phyloP scores from a whole-genome alignment of 176 grass and related monocot genomes.

The Echinochloa phyllopogon region DNA sequence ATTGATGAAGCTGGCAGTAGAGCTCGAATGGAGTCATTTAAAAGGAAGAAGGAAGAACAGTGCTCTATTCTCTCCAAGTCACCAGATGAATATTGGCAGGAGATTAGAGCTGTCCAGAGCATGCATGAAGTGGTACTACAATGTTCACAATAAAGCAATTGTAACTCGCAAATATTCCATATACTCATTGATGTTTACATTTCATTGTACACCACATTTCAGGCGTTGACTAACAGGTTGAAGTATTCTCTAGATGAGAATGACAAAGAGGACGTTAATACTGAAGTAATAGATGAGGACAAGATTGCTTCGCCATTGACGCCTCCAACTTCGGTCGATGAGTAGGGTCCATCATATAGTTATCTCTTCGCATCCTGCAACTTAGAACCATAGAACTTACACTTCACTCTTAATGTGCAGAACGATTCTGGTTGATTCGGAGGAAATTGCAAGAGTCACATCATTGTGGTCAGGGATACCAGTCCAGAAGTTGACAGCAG shows the following conservation, averaged over 20 bases:
- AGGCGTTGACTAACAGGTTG: constrained; percentile 81
- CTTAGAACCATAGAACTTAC: constrained; percentile 27
- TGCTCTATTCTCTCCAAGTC: constrained; percentile 82
- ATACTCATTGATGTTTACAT: constrained; percentile 40
- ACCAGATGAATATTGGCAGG: constrained; percentile 93
- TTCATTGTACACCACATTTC: constrained; percentile 29
- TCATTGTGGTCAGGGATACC: constrained; percentile 97
- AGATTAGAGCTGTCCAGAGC: constrained; percentile 90
- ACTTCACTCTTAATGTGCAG: constrained; percentile 46
- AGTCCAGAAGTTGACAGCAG: constrained; percentile 81
- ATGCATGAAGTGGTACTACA: constrained; percentile 86
- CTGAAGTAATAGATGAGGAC: constrained; percentile 39
- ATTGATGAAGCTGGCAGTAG: constrained; percentile 98
- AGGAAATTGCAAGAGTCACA: constrained; percentile 92
- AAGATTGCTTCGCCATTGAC: constrained; percentile 36
- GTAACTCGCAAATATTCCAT: constrained; percentile 23
- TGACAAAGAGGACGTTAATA: constrained; percentile 47
- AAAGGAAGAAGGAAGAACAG: constrained; percentile 85
- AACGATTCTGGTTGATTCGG: constrained; percentile 63
- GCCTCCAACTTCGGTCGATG: constrained; percentile 40
- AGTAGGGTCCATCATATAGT: constrained; percentile 61
- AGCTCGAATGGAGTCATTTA: constrained; percentile 88
- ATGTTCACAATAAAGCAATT: constrained; percentile 25
- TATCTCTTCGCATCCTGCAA: constrained; percentile 9
- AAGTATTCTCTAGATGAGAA: constrained; percentile 76